Evolutionary conservation across 345 rosid genomes (phyloP).

Genomic region (Gossypium bickii): DNA sequence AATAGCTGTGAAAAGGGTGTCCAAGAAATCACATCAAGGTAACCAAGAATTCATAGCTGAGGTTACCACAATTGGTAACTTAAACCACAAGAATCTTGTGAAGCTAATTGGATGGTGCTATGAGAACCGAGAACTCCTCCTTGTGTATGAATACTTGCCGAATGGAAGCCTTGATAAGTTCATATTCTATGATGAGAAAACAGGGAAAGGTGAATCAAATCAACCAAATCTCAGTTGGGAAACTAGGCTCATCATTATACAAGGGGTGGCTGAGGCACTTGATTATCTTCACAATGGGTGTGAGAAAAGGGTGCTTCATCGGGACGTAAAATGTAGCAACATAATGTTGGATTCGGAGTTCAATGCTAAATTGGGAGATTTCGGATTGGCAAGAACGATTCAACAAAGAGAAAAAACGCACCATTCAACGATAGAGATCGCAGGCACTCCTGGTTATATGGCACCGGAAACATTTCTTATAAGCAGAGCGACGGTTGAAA

Average conservation of each 20-base stretch:
- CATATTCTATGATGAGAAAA: conserved; percentile 31
- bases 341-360: conserved; percentile 66
- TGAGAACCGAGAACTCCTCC: conserved; percentile 44
- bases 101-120: conserved; percentile 81
- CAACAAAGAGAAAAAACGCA: conserved; percentile 55
- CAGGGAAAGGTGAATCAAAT: conserved; percentile 3
- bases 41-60: conserved; percentile 74
- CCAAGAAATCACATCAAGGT: conserved; percentile 63
- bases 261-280: conserved; percentile 58
- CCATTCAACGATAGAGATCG: conserved; percentile 61
- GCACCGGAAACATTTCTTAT: conserved; percentile 71
- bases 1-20: conserved; percentile 66
- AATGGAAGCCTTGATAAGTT: conserved; percentile 65
- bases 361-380: conserved; percentile 62
- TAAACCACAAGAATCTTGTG: conserved; percentile 65
- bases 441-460: conserved; percentile 84
- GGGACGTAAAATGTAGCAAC: conserved; percentile 71
- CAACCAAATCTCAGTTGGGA: conserved; percentile 42
- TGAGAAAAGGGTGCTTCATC: conserved; percentile 60
- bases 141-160: conserved; percentile 66
- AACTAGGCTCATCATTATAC: conserved; percentile 39
- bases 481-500: conserved; percentile 59
- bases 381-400: conserved; percentile 72
- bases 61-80: conserved; percentile 70
- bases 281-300: conserved; percentile 75